A percentile compares a stretch with the other conserved stretches of the same genome.
Evolutionary conservation across 1,139 yeast genomes (phyloP).

Genomic region (Saccharomyces hybrid): DNA sequence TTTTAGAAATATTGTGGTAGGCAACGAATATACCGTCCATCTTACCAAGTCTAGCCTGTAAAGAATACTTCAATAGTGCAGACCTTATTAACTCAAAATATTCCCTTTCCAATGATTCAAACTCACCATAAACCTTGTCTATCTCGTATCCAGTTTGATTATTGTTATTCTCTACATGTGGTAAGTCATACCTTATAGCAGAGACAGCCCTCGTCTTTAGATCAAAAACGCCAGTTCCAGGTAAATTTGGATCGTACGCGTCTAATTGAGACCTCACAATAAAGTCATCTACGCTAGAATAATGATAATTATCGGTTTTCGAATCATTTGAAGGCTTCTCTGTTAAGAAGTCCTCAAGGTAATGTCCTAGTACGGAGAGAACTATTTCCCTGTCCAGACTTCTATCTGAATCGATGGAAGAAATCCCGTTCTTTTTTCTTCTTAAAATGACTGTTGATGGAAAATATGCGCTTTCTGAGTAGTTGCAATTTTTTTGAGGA

Average conservation of each 20-base stretch:
- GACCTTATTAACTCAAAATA: conserved; percentile 69
- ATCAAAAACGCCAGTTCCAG: conserved; percentile 91
- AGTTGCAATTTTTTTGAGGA: conserved; percentile 22
- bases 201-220: conserved; percentile 86
- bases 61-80: conserved; percentile 72
- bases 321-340: conserved; percentile 29
- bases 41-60: conserved; percentile 90
- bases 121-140: conserved; percentile 50
- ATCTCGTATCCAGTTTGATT: conserved; percentile 62
- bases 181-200: conserved; percentile 72
- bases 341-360: conserved; percentile 68
- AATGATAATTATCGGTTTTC: conserved; percentile 47
- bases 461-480: conserved; percentile 35
- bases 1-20: conserved; percentile 71
- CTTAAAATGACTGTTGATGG: conserved; percentile 41
- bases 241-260: conserved; percentile 66
- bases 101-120: conserved; percentile 77
- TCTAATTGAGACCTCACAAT: conserved; percentile 88
- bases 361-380: conserved; percentile 68
- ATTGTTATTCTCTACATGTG: conserved; percentile 47
- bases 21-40: conserved; percentile 97
- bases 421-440: conserved; percentile 36
- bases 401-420: conserved; percentile 66
- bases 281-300: conserved; percentile 60
- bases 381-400: conserved; percentile 62